These are phyloP conservation scores for Kodamaea sp. DNA, from an alignment of 1,139 yeast species.

Conservation along the genomic window DNA sequence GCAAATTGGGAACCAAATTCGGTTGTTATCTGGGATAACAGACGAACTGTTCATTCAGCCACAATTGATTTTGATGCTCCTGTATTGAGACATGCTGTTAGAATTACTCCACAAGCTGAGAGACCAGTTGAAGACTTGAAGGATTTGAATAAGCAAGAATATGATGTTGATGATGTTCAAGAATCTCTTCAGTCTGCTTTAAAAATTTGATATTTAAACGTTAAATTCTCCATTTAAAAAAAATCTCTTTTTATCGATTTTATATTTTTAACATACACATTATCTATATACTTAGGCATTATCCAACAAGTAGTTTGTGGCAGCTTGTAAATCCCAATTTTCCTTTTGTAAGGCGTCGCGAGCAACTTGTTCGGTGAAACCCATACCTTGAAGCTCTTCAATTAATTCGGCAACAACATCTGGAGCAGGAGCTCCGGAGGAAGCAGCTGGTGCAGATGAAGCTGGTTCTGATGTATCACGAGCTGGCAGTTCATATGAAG, in stretches of 20 bases:
- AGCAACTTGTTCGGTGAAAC: constrained; percentile 68
- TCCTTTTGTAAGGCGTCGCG: constrained; percentile 62
- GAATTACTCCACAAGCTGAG: constrained; percentile 48
- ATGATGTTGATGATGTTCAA: constrained; percentile 37
- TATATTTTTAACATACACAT: neutral
- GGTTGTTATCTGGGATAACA: constrained; percentile 52
- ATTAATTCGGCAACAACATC: constrained; percentile 38
- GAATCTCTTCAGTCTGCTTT: constrained; percentile 28
- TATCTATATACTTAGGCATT: constrained; percentile 36
- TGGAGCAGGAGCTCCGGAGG: constrained; percentile 12
- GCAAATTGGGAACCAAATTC: constrained; percentile 57
- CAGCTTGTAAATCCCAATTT: constrained; percentile 76
- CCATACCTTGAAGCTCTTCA: constrained; percentile 85
- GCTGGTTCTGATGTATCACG: constrained; percentile 2
- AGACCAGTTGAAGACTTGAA: constrained; percentile 39
- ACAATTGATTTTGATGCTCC: constrained; percentile 42
- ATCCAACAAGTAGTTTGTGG: constrained; percentile 80
- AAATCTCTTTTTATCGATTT: neutral
- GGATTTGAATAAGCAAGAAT: constrained; percentile 33
- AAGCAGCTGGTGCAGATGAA: constrained; percentile 6
- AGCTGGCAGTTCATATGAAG: constrained; percentile 5
- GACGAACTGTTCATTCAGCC: constrained; percentile 43
- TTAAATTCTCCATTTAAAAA: neutral
- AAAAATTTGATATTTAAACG: neutral
- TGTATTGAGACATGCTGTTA: constrained; percentile 40